These are phyloP conservation scores for Astragalus membranaceus DNA, from an alignment of 306 rosid genomes.

Conservation along the genomic window DNA sequence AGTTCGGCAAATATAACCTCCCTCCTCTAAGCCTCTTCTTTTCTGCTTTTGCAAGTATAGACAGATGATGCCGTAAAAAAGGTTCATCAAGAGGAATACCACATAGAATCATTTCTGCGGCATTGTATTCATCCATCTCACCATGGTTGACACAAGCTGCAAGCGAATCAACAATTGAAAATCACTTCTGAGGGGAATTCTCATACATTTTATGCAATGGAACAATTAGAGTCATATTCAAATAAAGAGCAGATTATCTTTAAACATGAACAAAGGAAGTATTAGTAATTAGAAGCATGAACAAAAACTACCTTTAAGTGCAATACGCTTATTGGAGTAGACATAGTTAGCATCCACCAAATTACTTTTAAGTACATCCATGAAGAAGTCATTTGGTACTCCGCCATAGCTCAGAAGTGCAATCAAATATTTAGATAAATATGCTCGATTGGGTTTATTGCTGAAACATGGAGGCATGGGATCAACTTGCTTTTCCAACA, in stretches of 20 bases:
- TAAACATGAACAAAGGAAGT: neutral
- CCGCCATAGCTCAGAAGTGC: slow-evolving; percentile 80
- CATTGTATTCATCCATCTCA: slow-evolving; percentile 45
- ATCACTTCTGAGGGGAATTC: neutral
- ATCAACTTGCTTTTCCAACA: slow-evolving; percentile 18
- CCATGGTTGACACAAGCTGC: slow-evolving; percentile 50
- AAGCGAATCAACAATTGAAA: slow-evolving; percentile 8
- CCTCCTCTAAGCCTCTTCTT: slow-evolving; percentile 43
- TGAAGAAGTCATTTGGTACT: slow-evolving; percentile 62
- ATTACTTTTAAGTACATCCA: slow-evolving; percentile 36
- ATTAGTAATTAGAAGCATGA: neutral
- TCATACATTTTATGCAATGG: neutral
- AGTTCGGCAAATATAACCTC: slow-evolving; percentile 37
- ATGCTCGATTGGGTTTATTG: slow-evolving; percentile 37
- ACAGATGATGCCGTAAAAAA: slow-evolving; percentile 39
- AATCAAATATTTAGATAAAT: slow-evolving; percentile 47
- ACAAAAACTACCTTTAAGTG: slow-evolving; percentile 48
- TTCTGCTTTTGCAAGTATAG: slow-evolving; percentile 37
- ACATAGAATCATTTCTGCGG: slow-evolving; percentile 52
- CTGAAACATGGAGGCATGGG: slow-evolving; percentile 39
- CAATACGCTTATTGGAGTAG: slow-evolving; percentile 46
- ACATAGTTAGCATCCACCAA: slow-evolving; percentile 35
- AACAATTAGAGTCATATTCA: neutral
- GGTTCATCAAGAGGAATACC: slow-evolving; percentile 81
- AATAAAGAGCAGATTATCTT: neutral